Base-by-base conservation (phyloP, 805 yeast genomes). In the Teunomyces gatunensis region DNA sequence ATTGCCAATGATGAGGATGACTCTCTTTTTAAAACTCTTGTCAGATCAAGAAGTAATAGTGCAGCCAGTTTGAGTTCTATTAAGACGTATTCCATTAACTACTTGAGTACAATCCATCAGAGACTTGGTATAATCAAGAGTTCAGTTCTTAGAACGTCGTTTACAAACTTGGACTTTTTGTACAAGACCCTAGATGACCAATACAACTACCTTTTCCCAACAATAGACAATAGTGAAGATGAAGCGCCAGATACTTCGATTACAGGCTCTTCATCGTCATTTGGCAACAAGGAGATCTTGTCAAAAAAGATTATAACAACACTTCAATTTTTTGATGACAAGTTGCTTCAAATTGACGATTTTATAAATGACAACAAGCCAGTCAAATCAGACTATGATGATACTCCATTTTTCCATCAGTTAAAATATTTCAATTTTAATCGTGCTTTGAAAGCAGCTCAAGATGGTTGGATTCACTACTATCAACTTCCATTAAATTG, bases 401-500 rank as follows among this genome's bases (percentile, higher is more conserved):
- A 64, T 37, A 67, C 62, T 39, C 57, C 66, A 7, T 55, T 62
- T 12, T 66, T 68, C 53, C 60, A 65, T 44, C 67, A 65, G 21
- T 65, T 70, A 52, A 60, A 67, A 36, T 71, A 60, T 50, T 66
- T 57, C 46, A 73, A 73, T 58, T 73, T 73, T 54, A 71, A 73
- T 53, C 63, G 78, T 2, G 74, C 75, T 17, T 75, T 75, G 57
- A 85, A 84, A 58, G 69, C 67, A 29, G 79, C 80, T 1, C 90
- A 82, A 57, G 78, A 75, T 63, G 33, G 84, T 39, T 77, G 83
- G 47, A 67, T 92, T 36, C 89, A 89, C 54, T 88, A 85, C 64
- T 89, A 87, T 60, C 96, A 92, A 64, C 72, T 92, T 37, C 99
- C 99, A 2, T 80, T 85, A 55, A 89, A 87, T 42, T 92, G 97